These are phyloP conservation scores for Euphorbia celastroides DNA, from an alignment of 441 rosid genomes.

Conservation along the genomic window DNA sequence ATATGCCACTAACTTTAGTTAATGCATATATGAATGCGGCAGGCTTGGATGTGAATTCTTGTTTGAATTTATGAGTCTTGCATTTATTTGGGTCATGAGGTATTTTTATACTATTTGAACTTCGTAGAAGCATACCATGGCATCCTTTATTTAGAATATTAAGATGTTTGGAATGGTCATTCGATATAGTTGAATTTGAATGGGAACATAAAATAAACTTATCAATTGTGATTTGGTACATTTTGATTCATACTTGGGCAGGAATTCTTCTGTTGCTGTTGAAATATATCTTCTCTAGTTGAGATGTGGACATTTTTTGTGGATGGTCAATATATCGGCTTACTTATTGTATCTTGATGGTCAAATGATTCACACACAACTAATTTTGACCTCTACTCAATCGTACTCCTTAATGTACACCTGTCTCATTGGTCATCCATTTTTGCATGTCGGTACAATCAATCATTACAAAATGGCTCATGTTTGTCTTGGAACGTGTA, in stretches of 20 bases:
- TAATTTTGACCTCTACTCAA: no score
- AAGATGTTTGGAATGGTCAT: neutral
- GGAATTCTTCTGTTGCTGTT: no score
- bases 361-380: no score
- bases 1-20: neutral
- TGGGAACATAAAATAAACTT: no score
- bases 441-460: no score
- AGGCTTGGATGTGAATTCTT: neutral
- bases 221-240: no score
- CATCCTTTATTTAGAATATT: neutral
- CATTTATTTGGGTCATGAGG: neutral
- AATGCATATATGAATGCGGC: neutral
- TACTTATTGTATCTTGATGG: neutral
- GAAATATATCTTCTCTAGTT: neutral
- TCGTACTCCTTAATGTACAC: no score
- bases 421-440: no score
- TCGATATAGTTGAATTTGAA: no score
- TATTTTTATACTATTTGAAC: neutral
- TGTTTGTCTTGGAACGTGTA: conserved; percentile 13
- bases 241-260: no score
- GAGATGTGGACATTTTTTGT: neutral
- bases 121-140: neutral
- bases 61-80: neutral
- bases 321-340: neutral
- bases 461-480: no score